Evolutionary conservation across 1,284 basidiomycete species (phyloP).

Genomic region (Tilletia caries): DNA sequence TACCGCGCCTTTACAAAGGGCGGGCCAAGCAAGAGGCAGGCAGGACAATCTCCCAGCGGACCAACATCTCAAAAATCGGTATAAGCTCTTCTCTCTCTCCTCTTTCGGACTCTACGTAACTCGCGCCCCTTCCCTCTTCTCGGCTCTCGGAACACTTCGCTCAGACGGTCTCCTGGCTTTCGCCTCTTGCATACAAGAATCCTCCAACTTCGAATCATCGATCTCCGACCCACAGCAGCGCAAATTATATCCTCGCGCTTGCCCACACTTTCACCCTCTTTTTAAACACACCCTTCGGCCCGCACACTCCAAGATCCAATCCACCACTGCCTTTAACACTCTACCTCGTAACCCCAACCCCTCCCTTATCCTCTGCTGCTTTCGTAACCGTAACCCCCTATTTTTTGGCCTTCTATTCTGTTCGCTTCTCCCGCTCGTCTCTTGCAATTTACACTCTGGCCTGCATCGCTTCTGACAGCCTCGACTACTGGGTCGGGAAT

Average conservation of each 20-base stretch:
- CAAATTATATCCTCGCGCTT: no score
- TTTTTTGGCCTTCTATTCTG: not conserved
- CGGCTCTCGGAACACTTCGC: not conserved
- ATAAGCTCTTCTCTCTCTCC: no score
- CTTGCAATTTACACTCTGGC: not conserved
- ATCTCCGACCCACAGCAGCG: no score
- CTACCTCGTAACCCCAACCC: not conserved
- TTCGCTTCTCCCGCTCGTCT: not conserved
- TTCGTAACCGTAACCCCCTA: not conserved
- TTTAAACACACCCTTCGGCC: not conserved
- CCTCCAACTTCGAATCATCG: not conserved
- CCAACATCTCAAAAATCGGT: no score
- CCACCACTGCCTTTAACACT: not conserved
- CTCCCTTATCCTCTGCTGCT: not conserved
- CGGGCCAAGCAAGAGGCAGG: no score
- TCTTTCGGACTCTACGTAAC: no score
- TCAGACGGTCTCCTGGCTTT: not conserved
- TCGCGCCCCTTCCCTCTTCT: not conserved
- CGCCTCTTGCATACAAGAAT: not conserved
- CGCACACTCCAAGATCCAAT: no score
- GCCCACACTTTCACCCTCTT: not conserved
- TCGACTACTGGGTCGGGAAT: not conserved
- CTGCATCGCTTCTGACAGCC: not conserved
- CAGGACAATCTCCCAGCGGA: no score
- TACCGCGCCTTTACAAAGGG: no score